Base-by-base conservation (phyloP, 768 basidiomycete species). In the Cyclocybe cylindracea region DNA sequence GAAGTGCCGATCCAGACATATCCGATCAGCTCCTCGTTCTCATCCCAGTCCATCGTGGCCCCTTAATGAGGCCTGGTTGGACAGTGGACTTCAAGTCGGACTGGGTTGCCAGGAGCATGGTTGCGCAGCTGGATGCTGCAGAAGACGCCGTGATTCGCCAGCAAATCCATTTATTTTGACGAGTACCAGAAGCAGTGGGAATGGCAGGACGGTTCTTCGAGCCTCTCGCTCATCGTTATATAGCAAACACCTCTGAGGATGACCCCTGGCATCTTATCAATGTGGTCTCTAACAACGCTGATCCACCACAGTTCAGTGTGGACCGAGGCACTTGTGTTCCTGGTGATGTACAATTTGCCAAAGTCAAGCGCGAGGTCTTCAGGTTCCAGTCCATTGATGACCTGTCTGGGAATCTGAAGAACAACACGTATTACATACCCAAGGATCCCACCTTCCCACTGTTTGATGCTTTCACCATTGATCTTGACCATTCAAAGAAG, bases 11-110 rank as follows among this genome's bases (percentile, higher is more conserved):
- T 0, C 43, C 33, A 1, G 18, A 10, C 6, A n/a, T 45, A 46
- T 51, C 35, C 36, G 34, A 51, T 45, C 3, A 2, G 36, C 37
- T 51, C 13, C 19, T 51, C n/a, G 43, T 43, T 32, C 44, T 51
- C 34, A 18, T 10, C 32, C 50, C 50, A 38, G 24, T 45, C 5
- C 37, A 3, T 51, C 31, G 31, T 29, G 14, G 10, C 43, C 43
- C 42, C 39, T 51, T 45, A 37, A 8, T 6, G 10, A 29, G 43
- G 10, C 32, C 24, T n/a, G 5, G 24, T 11, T 51, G 50, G 50
- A 32, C 5, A 29, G 35, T 51, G n/a, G 29, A 45, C 42, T 51
- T 51, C 50, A 51, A 51, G 50, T 51, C 50, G 13, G n/a, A 31
- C 10, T 51, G 50, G 50, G 31, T 51, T 6, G 43, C 32, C 50